Evolutionary conservation across 2,329 filamentous ascomycete species (phyloP).

Genomic region (Biscogniauxia marginata): DNA sequence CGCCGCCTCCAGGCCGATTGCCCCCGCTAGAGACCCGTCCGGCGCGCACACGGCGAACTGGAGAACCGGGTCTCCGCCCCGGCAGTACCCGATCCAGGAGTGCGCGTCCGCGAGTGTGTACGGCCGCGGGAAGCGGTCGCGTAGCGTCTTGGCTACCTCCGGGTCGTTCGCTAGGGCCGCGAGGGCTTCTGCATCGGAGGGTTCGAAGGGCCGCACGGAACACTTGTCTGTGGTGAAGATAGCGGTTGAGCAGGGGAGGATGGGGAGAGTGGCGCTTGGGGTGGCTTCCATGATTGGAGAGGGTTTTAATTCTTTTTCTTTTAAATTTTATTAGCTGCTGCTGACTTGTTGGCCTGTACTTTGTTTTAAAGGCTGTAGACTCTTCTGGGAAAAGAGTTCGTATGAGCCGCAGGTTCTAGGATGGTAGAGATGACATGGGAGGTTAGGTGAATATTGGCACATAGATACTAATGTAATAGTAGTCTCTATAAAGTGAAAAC

Average conservation of each 20-base stretch:
- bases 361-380: no score
- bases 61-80: slow-evolving; percentile 21
- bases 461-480: no score
- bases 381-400: no score
- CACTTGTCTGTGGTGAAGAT: slow-evolving; percentile 32
- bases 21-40: slow-evolving; percentile 38
- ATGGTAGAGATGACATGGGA: no score
- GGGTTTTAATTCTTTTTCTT: no score
- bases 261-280: no score
- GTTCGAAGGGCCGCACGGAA: slow-evolving; percentile 41
- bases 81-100: slow-evolving; percentile 34
- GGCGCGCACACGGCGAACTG: slow-evolving; percentile 37
- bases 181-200: slow-evolving; percentile 38
- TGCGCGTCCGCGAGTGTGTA: slow-evolving; percentile 43
- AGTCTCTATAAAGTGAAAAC: no score
- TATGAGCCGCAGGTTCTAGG: no score
- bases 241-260: slow-evolving; percentile 9
- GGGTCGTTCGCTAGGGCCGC: slow-evolving; percentile 38
- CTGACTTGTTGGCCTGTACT: no score
- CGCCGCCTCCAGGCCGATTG: slow-evolving; percentile 41
- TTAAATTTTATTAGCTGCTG: no score
- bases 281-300: no score
- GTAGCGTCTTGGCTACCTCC: slow-evolving; percentile 37
- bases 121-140: slow-evolving; percentile 45
- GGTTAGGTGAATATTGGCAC: no score